Conservation (phyloP, 768 basidiomycete species). For the Trichaptum fuscoviolaceum region DNA sequence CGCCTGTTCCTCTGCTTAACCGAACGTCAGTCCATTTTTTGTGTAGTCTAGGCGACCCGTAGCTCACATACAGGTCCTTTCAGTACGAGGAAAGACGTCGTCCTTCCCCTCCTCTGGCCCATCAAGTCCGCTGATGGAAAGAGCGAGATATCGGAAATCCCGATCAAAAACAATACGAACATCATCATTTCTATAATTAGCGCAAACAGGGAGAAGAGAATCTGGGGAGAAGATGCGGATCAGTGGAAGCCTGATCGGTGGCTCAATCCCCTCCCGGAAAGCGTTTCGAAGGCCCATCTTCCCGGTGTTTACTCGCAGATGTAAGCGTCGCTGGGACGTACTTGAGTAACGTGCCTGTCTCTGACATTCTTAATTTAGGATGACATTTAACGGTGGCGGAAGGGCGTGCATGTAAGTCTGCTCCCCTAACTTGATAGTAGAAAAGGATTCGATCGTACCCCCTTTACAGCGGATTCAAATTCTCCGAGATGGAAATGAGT, state of each 20-base stretch:
- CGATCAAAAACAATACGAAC: slow-evolving; percentile 22
- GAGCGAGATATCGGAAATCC: slow-evolving; percentile 16
- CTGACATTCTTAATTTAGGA: slow-evolving; percentile 1
- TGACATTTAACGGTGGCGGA: slow-evolving; percentile 10
- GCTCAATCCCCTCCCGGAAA: slow-evolving; percentile 21
- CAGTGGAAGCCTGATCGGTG: slow-evolving; percentile 42
- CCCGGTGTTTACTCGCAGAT: slow-evolving; percentile 29
- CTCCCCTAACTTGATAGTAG: background rate
- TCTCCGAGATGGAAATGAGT: slow-evolving; percentile 8
- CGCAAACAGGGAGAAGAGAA: slow-evolving; percentile 28
- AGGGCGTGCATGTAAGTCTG: slow-evolving; percentile 15
- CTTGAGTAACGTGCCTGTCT: background rate
- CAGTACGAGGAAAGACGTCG: slow-evolving; percentile 32
- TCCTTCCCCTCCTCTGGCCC: slow-evolving; percentile 38
- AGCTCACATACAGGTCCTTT: background rate
- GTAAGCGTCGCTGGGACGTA: slow-evolving; percentile 11
- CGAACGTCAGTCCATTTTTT: slow-evolving; percentile 20
- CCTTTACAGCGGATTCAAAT: slow-evolving; percentile 6
- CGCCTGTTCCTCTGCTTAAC: slow-evolving; percentile 12
- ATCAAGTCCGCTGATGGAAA: slow-evolving; percentile 32
- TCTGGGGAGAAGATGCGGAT: slow-evolving; percentile 38
- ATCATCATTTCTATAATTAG: slow-evolving; percentile 22
- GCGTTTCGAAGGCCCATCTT: slow-evolving; percentile 23
- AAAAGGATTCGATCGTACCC: background rate
- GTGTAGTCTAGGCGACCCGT: too few species aligned